phyloP scores from a whole-genome alignment of 225 moss, liverwort and hornwort genomes.

The Pleurozium schreberi region DNA sequence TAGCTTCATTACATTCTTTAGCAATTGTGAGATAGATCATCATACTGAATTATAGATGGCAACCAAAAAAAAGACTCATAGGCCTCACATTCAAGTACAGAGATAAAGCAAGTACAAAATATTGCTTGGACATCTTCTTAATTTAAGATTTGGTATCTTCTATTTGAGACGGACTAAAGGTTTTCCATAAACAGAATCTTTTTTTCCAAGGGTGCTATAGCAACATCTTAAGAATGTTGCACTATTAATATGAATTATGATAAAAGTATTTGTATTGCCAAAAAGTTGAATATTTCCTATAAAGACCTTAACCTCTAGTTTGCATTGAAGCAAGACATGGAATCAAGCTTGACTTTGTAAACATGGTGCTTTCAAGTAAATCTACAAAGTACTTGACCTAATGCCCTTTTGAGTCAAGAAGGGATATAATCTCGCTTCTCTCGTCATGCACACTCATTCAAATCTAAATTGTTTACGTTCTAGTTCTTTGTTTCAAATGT shows the following conservation, averaged over 20 bases:
- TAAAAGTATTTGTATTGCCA: background rate
- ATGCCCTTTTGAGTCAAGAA: background rate
- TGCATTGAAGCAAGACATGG: background rate
- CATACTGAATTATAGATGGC: too few relatives aligned
- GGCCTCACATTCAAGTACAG: background rate
- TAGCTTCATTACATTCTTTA: background rate
- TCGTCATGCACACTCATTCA: background rate
- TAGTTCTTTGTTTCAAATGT: background rate
- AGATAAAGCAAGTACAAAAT: background rate
- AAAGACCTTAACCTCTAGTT: background rate
- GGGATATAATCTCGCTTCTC: background rate
- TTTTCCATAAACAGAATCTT: background rate
- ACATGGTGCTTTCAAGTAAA: background rate
- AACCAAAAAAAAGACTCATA: background rate
- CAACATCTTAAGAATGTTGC: too few relatives aligned
- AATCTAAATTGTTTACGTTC: background rate
- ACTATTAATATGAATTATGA: background rate
- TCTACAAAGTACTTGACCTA: background rate
- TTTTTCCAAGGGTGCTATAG: background rate
- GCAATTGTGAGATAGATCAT: background rate
- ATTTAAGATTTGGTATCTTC: background rate
- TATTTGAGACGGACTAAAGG: rapidly evolving
- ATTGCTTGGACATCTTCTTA: background rate
- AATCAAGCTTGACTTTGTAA: background rate
- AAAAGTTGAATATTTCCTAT: background rate